phyloP scores from a whole-genome alignment of 2,329 filamentous ascomycete species.

The Chaetoscypha palmicola region DNA sequence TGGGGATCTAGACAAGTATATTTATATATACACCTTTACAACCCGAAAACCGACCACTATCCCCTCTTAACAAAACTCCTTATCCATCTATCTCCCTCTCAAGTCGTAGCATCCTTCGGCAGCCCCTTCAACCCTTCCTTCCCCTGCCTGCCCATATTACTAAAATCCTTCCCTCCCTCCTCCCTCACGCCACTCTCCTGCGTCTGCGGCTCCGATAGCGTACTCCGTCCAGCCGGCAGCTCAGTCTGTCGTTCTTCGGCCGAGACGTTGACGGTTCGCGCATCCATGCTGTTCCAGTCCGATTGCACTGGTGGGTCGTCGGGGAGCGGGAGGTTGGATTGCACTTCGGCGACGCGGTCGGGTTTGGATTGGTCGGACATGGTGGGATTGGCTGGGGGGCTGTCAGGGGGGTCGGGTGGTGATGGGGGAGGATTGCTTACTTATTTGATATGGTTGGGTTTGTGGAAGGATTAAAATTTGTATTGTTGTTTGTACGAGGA shows the following conservation, averaged over 20 bases:
- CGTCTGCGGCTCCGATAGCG: slow-evolving; percentile 53
- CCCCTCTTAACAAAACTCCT: too few species aligned
- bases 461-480: too few species aligned
- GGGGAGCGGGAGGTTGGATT: slow-evolving; percentile 70
- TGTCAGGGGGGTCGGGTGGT: too few species aligned
- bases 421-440: too few species aligned
- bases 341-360: slow-evolving; percentile 58
- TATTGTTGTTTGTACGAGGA: too few species aligned
- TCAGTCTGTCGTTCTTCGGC: slow-evolving; percentile 34
- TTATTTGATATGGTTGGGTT: too few species aligned
- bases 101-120: slow-evolving; percentile 48
- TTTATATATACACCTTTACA: too few species aligned
- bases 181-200: slow-evolving; percentile 45
- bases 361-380: slow-evolving; percentile 42
- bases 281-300: slow-evolving; percentile 70
- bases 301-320: slow-evolving; percentile 70
- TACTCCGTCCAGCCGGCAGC: slow-evolving; percentile 37
- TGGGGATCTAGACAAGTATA: too few species aligned
- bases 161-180: slow-evolving; percentile 46
- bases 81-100: too few species aligned
- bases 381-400: background rate
- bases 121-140: slow-evolving; percentile 48
- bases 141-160: slow-evolving; percentile 55
- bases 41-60: too few species aligned
- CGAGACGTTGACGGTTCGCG: slow-evolving; percentile 61